A percentile compares a stretch with the other conserved stretches of the same genome.
These are phyloP conservation scores for Aspergillus sergii DNA, from an alignment of 2,329 filamentous ascomycete genomes.

Conservation along the genomic window DNA sequence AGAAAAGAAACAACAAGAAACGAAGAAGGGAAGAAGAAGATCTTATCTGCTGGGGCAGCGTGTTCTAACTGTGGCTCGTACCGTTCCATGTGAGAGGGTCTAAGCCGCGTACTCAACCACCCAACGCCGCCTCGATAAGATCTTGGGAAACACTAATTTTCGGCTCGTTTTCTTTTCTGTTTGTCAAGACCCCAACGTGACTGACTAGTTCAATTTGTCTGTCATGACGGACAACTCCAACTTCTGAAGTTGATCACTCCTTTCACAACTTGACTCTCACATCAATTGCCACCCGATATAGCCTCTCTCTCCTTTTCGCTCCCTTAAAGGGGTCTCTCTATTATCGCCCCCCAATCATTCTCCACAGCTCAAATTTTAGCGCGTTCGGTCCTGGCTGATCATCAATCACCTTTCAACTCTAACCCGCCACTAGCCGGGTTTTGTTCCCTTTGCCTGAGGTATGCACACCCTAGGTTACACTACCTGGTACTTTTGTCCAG, in stretches of 20 bases:
- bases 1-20: background rate
- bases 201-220: background rate
- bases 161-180: background rate
- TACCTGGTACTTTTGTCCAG: slow-evolving; percentile 1
- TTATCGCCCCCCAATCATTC: slow-evolving; percentile 10
- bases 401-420: slow-evolving; percentile 15
- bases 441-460: slow-evolving; percentile 10
- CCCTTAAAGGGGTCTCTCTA: background rate
- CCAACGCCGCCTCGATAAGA: slow-evolving; percentile 6
- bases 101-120: slow-evolving; percentile 6
- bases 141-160: background rate
- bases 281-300: background rate
- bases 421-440: slow-evolving; percentile 15
- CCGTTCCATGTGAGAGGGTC: slow-evolving; percentile 3
- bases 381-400: slow-evolving; percentile 18
- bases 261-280: background rate
- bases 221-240: background rate
- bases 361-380: slow-evolving; percentile 22
- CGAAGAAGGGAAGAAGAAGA: background rate
- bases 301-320: background rate
- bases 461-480: slow-evolving; percentile 7
- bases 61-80: background rate
- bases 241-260: background rate
- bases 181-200: background rate
- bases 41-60: background rate